Evolutionary conservation across 192 early-diverging fungal species (phyloP).

Genomic region (Endogone sp.): DNA sequence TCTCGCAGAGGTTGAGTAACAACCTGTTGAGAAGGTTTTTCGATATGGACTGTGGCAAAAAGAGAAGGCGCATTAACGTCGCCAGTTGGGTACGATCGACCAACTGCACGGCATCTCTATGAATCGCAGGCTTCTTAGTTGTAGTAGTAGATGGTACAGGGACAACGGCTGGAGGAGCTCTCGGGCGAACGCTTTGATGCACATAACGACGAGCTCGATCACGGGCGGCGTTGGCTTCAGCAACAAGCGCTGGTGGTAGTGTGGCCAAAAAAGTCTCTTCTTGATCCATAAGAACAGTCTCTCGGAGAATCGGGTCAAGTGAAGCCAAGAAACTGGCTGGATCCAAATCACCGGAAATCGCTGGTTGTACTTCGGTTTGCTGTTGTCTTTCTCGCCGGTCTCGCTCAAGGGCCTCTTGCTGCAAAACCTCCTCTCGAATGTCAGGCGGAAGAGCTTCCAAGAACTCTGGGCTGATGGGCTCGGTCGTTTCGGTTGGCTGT

Average conservation of each 20-base stretch:
- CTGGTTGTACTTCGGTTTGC: slow-evolving; percentile 24
- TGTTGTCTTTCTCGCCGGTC: slow-evolving; percentile 60
- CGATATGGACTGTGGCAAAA: slow-evolving; percentile 77
- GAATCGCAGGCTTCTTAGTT: slow-evolving; percentile 33
- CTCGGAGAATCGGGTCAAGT: slow-evolving; percentile 49
- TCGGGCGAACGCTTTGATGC: slow-evolving; percentile 18
- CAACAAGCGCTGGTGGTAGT: slow-evolving; percentile 36
- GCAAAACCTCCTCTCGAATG: slow-evolving; percentile 84
- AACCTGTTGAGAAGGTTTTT: slow-evolving; percentile 60
- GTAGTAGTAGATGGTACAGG: slow-evolving; percentile 1
- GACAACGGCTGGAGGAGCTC: slow-evolving; percentile 19
- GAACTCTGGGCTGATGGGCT: slow-evolving; percentile 75
- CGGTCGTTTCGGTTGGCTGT: slow-evolving; percentile 22
- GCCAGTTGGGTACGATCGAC: slow-evolving; percentile 79
- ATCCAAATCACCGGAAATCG: slow-evolving; percentile 37
- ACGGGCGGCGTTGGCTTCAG: slow-evolving; percentile 49
- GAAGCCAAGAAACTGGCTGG: slow-evolving; percentile 52
- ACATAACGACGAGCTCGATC: slow-evolving; percentile 20
- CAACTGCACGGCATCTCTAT: slow-evolving; percentile 71
- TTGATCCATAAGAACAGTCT: slow-evolving; percentile 49
- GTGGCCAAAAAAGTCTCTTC: slow-evolving; percentile 36
- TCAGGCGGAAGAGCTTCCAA: slow-evolving; percentile 87
- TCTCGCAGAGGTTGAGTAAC: slow-evolving; percentile 84
- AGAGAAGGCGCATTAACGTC: slow-evolving; percentile 82
- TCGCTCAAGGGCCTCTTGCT: slow-evolving; percentile 67